phyloP scores from a whole-genome alignment of 495 filamentous ascomycete genomes.

The Penicillium daleae region DNA sequence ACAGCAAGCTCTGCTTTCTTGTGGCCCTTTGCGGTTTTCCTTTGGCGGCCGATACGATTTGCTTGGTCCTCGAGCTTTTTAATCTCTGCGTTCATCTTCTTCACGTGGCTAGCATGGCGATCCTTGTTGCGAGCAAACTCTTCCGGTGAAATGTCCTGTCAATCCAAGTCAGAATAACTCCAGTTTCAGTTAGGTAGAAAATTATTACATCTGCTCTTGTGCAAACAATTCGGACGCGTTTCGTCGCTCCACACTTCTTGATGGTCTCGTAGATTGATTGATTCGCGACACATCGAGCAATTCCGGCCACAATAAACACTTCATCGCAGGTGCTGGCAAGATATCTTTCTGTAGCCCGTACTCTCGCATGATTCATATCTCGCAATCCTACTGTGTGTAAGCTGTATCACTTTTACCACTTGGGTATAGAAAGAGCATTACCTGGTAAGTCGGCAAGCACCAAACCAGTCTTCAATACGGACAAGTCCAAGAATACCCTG shows the following conservation, averaged over 20 bases:
- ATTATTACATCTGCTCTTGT: background rate
- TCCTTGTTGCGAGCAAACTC: background rate
- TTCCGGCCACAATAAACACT: background rate
- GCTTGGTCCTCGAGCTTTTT: background rate
- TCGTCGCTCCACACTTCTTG: background rate
- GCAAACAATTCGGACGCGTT: background rate
- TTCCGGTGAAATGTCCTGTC: background rate
- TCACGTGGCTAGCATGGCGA: background rate
- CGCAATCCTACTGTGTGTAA: background rate
- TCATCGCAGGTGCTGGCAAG: background rate
- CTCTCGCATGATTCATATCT: conserved; percentile 3
- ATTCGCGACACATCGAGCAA: background rate
- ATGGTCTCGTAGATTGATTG: background rate
- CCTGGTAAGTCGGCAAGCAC: background rate
- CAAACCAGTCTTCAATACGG: background rate
- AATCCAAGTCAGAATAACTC: background rate
- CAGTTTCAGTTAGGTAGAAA: background rate
- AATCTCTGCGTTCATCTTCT: background rate
- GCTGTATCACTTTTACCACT: background rate
- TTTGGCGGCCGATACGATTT: background rate
- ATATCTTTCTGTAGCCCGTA: background rate
- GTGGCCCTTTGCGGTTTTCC: background rate
- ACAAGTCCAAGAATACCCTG: background rate
- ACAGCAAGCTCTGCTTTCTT: background rate
- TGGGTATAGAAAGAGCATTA: background rate